Base-by-base conservation (phyloP, 2,329 filamentous ascomycete species). In the Arthrobotrys megalospora region DNA sequence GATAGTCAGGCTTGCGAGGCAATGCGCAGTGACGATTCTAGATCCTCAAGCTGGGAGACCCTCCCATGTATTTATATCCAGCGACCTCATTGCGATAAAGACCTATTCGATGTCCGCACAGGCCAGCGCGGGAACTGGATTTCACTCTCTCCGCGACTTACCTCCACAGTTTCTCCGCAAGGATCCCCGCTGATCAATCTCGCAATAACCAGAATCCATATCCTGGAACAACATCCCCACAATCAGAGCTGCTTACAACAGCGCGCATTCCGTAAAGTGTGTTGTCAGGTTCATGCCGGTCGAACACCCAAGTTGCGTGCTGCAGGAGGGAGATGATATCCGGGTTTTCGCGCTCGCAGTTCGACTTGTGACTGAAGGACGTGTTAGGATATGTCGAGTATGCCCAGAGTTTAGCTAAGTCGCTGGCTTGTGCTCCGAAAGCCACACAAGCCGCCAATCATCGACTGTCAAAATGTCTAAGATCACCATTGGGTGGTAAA, bases 151-250 rank as follows among this genome's bases (percentile, higher is more conserved):
- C 66, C 66, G 53, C 53, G 50, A 62, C 4, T 7, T 28, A 32
- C 70, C 69, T 73, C 69, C 69, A 64, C 63, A 75, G 62, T 67
- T 75, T 75, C 70, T 75, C 70, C 70, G 70, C 70, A 75, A 62
- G 63, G 70, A 62, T 62, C 41, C 36, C 60, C 69, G 21, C 45
- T 45, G 68, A 45, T 45, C 34, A 47, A 21, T 41, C 38, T 52
- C 36, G 16, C 10, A 24, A 52, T 52, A 6, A 47, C 4, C 12
- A 53, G 16, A 34, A 38, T 72, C 45, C 24, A 63, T 34, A 60
- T 58, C 58, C 68, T 21, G 28, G 68, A 63, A 3, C 55, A 28
- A 43, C 41, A 24, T 24, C 19, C 32, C 55, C 68, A 71, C 34
- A 64, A 28, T 14, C 16, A n/a, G 45, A 32, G 55, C 8, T 43